Conservation (phyloP, 2,329 filamentous ascomycete species). For the Aureobasidium vineae region DNA sequence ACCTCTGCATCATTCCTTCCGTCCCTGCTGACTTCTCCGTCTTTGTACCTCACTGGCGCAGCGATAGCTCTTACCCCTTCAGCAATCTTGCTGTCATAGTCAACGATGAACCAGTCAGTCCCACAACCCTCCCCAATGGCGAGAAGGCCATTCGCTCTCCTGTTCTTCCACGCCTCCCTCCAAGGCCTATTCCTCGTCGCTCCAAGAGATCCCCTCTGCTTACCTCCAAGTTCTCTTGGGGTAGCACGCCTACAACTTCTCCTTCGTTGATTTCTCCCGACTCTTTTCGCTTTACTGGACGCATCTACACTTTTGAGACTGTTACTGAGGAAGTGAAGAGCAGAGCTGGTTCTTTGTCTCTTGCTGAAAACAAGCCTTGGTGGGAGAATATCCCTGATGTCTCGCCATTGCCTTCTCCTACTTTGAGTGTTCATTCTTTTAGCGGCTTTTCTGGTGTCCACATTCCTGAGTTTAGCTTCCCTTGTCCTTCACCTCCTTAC, state of each 20-base stretch:
- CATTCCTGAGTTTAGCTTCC: background rate
- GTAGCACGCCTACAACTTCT: background rate
- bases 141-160: background rate
- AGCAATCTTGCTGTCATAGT: background rate
- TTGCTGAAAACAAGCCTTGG: background rate
- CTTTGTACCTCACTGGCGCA: background rate
- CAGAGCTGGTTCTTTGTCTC: background rate
- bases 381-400: background rate
- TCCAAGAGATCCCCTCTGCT: background rate
- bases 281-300: background rate
- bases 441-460: background rate
- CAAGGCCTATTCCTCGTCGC: background rate
- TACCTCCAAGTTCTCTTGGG: background rate
- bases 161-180: background rate
- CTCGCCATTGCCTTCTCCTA: background rate
- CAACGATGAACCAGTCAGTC: background rate
- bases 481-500: background rate
- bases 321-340: background rate
- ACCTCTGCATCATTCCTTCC: background rate
- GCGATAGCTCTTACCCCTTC: background rate
- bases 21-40: background rate
- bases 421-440: background rate
- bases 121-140: background rate
- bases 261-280: background rate
- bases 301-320: background rate